A percentile compares a stretch with the other conserved stretches of the same genome.
phyloP scores from a whole-genome alignment of 2,329 filamentous ascomycete genomes.

The Allantophomopsis cytisporea region DNA sequence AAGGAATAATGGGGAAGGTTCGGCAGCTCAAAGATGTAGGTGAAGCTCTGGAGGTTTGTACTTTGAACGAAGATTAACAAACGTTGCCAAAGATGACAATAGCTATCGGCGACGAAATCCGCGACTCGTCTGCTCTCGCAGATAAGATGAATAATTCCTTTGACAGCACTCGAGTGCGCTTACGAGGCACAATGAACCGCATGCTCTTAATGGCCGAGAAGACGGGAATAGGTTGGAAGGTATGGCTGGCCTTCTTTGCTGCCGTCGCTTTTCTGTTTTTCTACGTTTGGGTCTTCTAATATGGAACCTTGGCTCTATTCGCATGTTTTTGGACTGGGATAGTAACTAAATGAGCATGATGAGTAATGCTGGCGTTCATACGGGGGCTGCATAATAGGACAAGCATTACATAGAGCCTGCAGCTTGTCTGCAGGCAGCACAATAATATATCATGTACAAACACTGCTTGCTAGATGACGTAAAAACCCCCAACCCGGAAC shows the following conservation, averaged over 20 bases:
- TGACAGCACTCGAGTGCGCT: slow-evolving; percentile 65
- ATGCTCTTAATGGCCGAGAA: slow-evolving; percentile 94
- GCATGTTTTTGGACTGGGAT: neutral
- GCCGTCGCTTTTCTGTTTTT: slow-evolving; percentile 73
- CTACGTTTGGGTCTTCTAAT: slow-evolving; percentile 82
- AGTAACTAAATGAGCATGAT: too few relatives aligned
- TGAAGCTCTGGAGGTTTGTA: slow-evolving; percentile 7
- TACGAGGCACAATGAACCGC: slow-evolving; percentile 88
- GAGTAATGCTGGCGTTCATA: too few relatives aligned
- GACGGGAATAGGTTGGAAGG: slow-evolving; percentile 91
- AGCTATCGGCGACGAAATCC: slow-evolving; percentile 90
- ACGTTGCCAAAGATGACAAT: slow-evolving; percentile 55
- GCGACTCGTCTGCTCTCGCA: slow-evolving; percentile 74
- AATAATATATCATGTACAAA: too few relatives aligned
- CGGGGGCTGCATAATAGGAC: too few relatives aligned
- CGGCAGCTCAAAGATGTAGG: slow-evolving; percentile 77
- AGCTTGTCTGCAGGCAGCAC: too few relatives aligned
- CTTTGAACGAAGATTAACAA: too few relatives aligned
- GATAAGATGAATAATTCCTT: slow-evolving; percentile 96
- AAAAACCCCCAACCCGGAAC: too few relatives aligned
- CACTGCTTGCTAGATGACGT: too few relatives aligned
- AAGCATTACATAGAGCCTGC: too few relatives aligned
- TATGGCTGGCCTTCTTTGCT: slow-evolving; percentile 82
- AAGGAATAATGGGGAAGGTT: slow-evolving; percentile 85
- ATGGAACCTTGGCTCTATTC: neutral